Percentiles rank a stretch among this genome's conserved stretches.
These are phyloP conservation scores for Hyphopichia fennica DNA, from an alignment of 1,139 yeast genomes.

Conservation along the genomic window DNA sequence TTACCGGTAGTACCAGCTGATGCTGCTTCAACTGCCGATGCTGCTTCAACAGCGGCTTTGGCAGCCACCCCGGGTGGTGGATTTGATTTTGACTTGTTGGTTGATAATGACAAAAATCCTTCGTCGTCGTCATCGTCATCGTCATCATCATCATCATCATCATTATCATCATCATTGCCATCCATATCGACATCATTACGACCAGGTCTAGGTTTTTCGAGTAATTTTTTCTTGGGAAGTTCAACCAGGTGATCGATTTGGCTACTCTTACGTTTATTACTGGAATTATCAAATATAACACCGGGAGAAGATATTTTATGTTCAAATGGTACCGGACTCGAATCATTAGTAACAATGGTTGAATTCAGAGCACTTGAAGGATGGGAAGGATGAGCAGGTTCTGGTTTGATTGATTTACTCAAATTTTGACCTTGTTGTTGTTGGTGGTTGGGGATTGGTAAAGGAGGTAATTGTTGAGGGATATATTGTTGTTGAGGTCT, in stretches of 20 bases:
- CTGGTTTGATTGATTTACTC: too few relatives aligned
- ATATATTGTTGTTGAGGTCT: slow-evolving; percentile 1
- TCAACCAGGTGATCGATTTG: too few relatives aligned
- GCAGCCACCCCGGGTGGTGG: slow-evolving; percentile 2
- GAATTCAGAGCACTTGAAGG: slow-evolving; percentile 3
- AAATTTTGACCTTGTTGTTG: not conserved
- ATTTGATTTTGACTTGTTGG: not conserved
- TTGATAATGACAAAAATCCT: slow-evolving; percentile 2
- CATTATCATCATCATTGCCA: not conserved
- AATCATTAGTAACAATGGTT: slow-evolving; percentile 2
- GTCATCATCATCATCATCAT: slow-evolving; percentile 4
- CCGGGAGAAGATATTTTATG: too few relatives aligned
- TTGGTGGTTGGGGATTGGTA: too few relatives aligned
- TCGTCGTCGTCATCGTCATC: slow-evolving; percentile 5
- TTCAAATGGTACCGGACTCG: slow-evolving; percentile 1
- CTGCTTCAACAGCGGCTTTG: not conserved
- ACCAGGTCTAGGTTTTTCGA: too few relatives aligned
- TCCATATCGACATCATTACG: not conserved
- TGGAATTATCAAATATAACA: too few relatives aligned
- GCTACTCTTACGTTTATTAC: too few relatives aligned
- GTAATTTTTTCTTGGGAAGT: too few relatives aligned
- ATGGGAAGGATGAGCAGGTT: slow-evolving; percentile 1
- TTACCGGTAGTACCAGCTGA: not conserved
- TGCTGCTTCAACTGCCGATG: not conserved
- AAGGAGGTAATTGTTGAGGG: not conserved